Base-by-base conservation (phyloP, 352 stramenopile genomes). In the Phytophthora sojae region DNA sequence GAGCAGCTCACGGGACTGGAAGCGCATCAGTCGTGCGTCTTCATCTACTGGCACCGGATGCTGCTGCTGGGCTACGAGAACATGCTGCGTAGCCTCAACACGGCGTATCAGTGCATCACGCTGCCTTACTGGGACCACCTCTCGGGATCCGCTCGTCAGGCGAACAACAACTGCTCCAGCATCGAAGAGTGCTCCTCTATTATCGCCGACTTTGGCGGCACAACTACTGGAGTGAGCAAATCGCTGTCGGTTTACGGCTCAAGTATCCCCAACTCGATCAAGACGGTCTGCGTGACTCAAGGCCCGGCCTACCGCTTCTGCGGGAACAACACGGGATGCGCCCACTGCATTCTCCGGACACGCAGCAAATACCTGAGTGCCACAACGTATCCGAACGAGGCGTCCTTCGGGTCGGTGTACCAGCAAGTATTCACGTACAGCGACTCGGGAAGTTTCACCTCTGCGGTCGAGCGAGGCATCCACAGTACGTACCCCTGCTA, bases 21-120 rank as follows among this genome's bases (percentile, higher is more conserved):
- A 55, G 85, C 85, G 21, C 82, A 93, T 53, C 52, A 67, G 12
- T 70, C 69, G 44, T 91, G 83, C 60, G 79, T 90, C 64, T 93
- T 93, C 69, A 81, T 82, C 21, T 91, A 91, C 73, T 93, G 85
- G 83, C 85, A 93, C 49, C 85, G 83, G 54, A 75, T 81, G 62
- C 75, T 88, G 35, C 55, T 91, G 3, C 50, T 93, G 26, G 83
- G 71, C 8, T 93, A 84, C 45, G 85, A 91, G 58, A 92, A 91
- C 64, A 92, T 92, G 85, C 64, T 91, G 6, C 82, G 85, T 17
- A 83, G 75, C 21, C 75, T 86, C 6, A 75, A 51, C 1, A 2
- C 54, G 2, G 5, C 70, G 58, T 92, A 75, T 54, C 57, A 73
- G 25, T 93, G 83, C 63, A 29, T 93, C 9, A 91, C 85, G n/a